A percentile compares a stretch with the other conserved stretches of the same genome.
phyloP scores from a whole-genome alignment of 1,139 yeast genomes.

The Meyerozyma carpophila region DNA sequence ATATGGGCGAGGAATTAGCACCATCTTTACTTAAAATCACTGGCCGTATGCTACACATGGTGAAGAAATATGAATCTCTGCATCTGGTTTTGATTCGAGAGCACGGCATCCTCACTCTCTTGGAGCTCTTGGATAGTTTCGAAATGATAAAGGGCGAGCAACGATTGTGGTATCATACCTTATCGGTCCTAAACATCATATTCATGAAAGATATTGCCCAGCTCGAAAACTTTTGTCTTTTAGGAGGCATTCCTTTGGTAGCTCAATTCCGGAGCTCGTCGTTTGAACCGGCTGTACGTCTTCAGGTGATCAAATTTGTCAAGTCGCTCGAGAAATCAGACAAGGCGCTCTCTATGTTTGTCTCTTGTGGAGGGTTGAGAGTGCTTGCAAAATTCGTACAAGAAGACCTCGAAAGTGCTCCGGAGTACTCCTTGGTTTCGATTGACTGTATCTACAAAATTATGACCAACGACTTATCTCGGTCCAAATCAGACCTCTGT shows the following conservation, averaged over 20 bases:
- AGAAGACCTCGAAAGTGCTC: conserved; percentile 45
- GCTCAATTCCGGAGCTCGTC: conserved; percentile 37
- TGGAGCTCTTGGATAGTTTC: conserved; percentile 42
- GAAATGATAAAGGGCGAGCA: conserved; percentile 26
- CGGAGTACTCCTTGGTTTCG: conserved; percentile 43
- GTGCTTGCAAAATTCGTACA: conserved; percentile 48
- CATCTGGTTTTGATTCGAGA: conserved; percentile 40
- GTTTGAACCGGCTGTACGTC: conserved; percentile 31
- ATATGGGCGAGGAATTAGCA: conserved; percentile 27
- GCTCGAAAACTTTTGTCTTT: conserved; percentile 47
- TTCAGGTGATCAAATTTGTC: conserved; percentile 42
- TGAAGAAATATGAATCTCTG: conserved; percentile 38
- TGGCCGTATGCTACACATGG: conserved; percentile 37
- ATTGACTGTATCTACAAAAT: conserved; percentile 43
- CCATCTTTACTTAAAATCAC: conserved; percentile 31
- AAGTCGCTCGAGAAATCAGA: conserved; percentile 32
- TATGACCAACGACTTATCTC: conserved; percentile 36
- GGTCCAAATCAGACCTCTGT: conserved; percentile 50
- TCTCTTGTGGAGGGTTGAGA: conserved; percentile 53
- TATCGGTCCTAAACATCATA: conserved; percentile 37
- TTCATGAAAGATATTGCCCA: conserved; percentile 30
- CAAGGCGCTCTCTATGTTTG: conserved; percentile 42
- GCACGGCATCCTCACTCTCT: conserved; percentile 44
- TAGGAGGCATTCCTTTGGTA: conserved; percentile 55
- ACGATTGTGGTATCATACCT: conserved; percentile 35